Percentiles rank a stretch among this genome's conserved stretches.
Evolutionary conservation across 2,329 filamentous ascomycete genomes (phyloP).

Genomic region (Fonsecaea pedrosoi): DNA sequence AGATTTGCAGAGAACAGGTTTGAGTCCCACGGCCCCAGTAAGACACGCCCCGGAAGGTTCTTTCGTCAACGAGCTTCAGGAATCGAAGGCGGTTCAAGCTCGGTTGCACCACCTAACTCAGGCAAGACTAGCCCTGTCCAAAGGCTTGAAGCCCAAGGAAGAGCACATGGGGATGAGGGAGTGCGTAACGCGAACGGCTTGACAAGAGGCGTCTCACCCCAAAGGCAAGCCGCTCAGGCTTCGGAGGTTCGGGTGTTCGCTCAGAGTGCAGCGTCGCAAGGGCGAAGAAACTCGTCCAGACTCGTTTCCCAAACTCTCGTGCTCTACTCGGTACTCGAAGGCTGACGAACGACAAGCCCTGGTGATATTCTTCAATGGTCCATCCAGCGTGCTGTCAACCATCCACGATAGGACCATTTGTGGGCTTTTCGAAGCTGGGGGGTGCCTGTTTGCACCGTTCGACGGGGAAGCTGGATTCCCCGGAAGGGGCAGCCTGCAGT

Average conservation of each 20-base stretch:
- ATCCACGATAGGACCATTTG: constrained; percentile 13
- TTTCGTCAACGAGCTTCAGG: constrained; percentile 22
- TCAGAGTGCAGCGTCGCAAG: not conserved
- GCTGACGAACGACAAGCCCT: not conserved
- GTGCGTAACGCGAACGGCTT: not conserved
- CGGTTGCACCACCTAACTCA: constrained; percentile 19
- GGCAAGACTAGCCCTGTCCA: constrained; percentile 17
- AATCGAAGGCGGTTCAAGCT: constrained; percentile 5
- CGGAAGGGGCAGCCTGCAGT: constrained; percentile 20
- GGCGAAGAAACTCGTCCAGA: not conserved
- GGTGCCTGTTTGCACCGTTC: constrained; percentile 24
- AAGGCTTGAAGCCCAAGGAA: constrained; percentile 2
- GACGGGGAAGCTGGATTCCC: constrained; percentile 32
- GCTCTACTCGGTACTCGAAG: not conserved
- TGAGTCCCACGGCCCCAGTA: constrained; percentile 8
- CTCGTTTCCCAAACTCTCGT: not conserved
- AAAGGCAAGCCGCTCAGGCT: not conserved
- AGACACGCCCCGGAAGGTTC: constrained; percentile 13
- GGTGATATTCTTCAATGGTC: not conserved
- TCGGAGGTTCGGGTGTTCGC: not conserved
- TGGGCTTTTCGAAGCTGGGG: constrained; percentile 9
- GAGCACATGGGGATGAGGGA: not conserved
- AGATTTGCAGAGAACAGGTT: not conserved
- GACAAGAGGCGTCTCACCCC: constrained; percentile 1
- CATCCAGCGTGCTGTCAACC: constrained; percentile 1